Evolutionary conservation across 805 yeast genomes (phyloP), one percentile per base, ranked within the genome.

Genomic region (Spathaspora passalidarum): DNA sequence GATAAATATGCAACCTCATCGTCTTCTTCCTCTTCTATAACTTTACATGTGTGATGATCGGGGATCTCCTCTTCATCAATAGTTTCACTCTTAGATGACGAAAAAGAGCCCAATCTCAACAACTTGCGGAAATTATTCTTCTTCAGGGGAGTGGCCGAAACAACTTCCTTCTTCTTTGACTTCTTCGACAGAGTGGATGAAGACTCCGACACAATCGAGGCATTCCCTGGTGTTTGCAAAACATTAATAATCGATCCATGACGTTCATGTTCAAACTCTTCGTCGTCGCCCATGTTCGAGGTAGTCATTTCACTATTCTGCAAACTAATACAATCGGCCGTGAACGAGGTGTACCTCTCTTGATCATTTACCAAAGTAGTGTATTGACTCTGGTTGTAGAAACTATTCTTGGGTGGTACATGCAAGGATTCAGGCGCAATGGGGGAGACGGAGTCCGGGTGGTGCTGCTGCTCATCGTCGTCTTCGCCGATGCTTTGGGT

Each of bases 271-370:
- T n/a, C n/a, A n/a, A n/a, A n/a, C n/a, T n/a, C n/a, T n/a, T 42
- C 38, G 19, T 38, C 43, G 10, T 41, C 40, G 23, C 29, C 22
- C 22, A 32, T 18, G n/a, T 32, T 36, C n/a, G 39, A 23, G 29
- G 23, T 46, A 7, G 72, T 68, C 72, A 68, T 66, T 43, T 68
- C 73, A 48, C 69, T 62, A 51, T 64, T 65, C 51, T 56, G 70
- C 38, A 68, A 57, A 17, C 70, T 64, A 21, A 68, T 60, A 43
- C 73, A 68, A 43, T 68, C 73, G 16, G 70, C 52, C 22, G 63
- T 61, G 58, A 63, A 66, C 5, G 66, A 56, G 19, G 60, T 55
- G 55, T 63, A 64, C 29, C 59, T 46, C 23, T 57, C 60, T 34
- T 52, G 48, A 40, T 49, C 48, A 38, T 35, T 40, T 4, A 32